Percentiles rank a stretch among this genome's conserved stretches.
phyloP scores from a whole-genome alignment of 768 basidiomycete genomes.

The Auricularia sp. region DNA sequence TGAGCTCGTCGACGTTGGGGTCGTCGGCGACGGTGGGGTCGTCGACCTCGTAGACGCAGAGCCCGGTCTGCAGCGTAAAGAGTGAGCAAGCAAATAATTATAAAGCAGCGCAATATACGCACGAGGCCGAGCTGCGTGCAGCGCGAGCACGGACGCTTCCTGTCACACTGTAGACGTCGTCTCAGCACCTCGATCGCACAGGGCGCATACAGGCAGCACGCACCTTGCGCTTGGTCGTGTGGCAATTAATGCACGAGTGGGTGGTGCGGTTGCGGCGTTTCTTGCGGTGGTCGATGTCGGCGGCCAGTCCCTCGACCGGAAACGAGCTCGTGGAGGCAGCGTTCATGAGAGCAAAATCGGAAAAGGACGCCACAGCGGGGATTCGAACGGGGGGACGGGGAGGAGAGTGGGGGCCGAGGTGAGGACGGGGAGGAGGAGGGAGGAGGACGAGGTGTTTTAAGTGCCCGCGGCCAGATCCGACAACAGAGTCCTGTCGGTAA shows the following conservation, averaged over 20 bases:
- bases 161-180: conserved; percentile 55
- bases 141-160: conserved; percentile 82
- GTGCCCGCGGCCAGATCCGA: neutral
- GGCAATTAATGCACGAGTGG: conserved; percentile 80
- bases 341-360: neutral
- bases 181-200: conserved; percentile 8
- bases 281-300: conserved; percentile 37
- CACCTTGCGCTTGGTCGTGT: conserved; percentile 90
- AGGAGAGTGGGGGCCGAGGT: neutral
- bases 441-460: neutral
- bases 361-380: neutral
- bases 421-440: neutral
- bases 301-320: neutral
- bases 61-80: conserved; percentile 54
- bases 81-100: neutral
- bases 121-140: conserved; percentile 87
- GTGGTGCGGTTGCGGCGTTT: conserved; percentile 87
- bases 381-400: neutral
- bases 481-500: neutral
- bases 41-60: conserved; percentile 92
- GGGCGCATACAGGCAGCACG: conserved; percentile 12
- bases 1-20: conserved; percentile 78
- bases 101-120: conserved; percentile 10
- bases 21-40: conserved; percentile 83
- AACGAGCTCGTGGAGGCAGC: neutral